phyloP scores from a whole-genome alignment of 2,329 filamentous ascomycete species.

The Sclerotinia nivalis region DNA sequence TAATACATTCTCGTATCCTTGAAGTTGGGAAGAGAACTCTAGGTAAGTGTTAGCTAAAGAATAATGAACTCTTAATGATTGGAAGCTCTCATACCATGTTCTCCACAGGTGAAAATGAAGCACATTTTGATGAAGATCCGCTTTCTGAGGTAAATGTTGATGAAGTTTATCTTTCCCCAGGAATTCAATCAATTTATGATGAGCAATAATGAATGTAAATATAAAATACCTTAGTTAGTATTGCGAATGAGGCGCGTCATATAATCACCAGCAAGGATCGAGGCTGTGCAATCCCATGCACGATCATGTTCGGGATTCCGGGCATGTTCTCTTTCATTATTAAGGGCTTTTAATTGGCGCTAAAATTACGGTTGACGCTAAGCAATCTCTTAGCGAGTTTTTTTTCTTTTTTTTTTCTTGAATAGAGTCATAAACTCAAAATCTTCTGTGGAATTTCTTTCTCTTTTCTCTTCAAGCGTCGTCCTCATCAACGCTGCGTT shows the following conservation, averaged over 20 bases:
- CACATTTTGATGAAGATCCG: constrained; percentile 23
- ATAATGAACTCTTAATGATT: not conserved
- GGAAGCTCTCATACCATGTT: constrained; percentile 37
- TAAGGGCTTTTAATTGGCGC: not conserved
- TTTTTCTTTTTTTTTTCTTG: not conserved
- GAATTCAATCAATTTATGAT: constrained; percentile 11
- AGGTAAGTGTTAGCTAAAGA: constrained; percentile 27
- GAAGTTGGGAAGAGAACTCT: constrained; percentile 41
- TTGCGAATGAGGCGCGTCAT: constrained; percentile 14
- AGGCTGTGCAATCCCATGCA: constrained; percentile 15
- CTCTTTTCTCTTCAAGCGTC: constrained; percentile 55
- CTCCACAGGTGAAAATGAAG: constrained; percentile 37
- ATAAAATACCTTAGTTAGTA: not conserved
- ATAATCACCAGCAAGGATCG: constrained; percentile 12
- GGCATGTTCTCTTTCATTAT: not conserved
- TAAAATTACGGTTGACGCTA: constrained; percentile 7
- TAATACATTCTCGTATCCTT: constrained; percentile 61
- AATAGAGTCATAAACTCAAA: constrained; percentile 10
- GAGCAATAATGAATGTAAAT: not conserved
- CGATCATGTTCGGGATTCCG: not conserved
- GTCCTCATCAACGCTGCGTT: constrained; percentile 91
- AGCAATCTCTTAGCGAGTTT: constrained; percentile 5
- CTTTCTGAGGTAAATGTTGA: constrained; percentile 15
- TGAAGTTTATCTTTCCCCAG: not conserved
- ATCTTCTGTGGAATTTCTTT: not conserved